Evolutionary conservation across 495 filamentous ascomycete species (phyloP), one percentile per base, ranked within the genome.

Genomic region (Amphirosellinia nigrospora): DNA sequence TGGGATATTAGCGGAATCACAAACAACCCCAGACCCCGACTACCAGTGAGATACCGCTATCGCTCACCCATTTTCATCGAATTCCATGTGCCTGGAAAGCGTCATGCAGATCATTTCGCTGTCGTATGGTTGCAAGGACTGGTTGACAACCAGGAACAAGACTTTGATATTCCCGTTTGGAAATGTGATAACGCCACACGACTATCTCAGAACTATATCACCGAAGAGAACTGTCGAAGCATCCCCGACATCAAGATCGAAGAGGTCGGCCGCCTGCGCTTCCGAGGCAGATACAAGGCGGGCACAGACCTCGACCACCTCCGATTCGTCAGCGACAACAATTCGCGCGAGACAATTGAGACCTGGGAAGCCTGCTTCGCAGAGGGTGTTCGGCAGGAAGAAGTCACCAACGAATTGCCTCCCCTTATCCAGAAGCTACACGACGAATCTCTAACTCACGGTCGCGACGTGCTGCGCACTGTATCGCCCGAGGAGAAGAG

Each of bases 301-400:
- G 95, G 96, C 13, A 97, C 92, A 69, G 94, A 97, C 78, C 88
- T 93, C 41, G 90, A 92, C n/a, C 95, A 97, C 76, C 85, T 91
- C 52, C 82, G 82, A 4, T 97, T 96, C 75, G 89, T 97, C 38
- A 87, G 90, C 34, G 93, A 97, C 79, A 97, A 96, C 73, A 89
- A 97, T 76, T 89, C 90, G 3, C 88, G 94, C 52, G 95, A 98
- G 82, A 97, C 95, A 0, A 96, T 91, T 73, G 95, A 98, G 82
- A 92, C 90, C 4, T 98, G 94, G 94, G 92, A 97, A 79, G 93
- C 93, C 0, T 97, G 94, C 74, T 85, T 89, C 28, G 87, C 92
- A 0, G 93, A 98, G 79, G 95, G 95, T 5, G 92, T 97, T 0
- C 88, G 95, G 9, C 80, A 82, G 0, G 86, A 86, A 56, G 83